phyloP scores from a whole-genome alignment of 176 grass and related monocot genomes.

The Tuctoria greenei region DNA sequence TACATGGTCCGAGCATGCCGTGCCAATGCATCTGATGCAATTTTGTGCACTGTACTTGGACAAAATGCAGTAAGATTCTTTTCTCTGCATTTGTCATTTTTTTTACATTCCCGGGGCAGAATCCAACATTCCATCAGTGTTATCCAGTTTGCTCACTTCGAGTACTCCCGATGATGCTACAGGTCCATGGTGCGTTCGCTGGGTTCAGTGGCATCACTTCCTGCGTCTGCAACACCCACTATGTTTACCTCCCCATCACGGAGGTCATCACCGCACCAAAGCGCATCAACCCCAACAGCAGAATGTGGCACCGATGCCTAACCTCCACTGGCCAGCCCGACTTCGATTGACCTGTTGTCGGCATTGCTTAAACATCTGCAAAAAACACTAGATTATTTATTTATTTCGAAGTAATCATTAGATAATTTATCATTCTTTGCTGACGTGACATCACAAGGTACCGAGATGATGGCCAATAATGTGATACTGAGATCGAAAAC shows the following conservation, averaged over 20 bases:
- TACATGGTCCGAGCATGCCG: slow-evolving; percentile 92
- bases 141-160: neutral
- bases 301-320: slow-evolving; percentile 96
- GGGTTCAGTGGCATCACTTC: slow-evolving; percentile 93
- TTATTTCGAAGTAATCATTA: no score
- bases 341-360: slow-evolving; percentile 50
- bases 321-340: slow-evolving; percentile 88
- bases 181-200: slow-evolving; percentile 96
- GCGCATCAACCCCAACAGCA: slow-evolving; percentile 79
- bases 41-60: slow-evolving; percentile 91
- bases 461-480: slow-evolving; percentile 26
- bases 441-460: no score
- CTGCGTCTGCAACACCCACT: slow-evolving; percentile 78
- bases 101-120: slow-evolving; percentile 2
- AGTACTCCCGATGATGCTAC: slow-evolving; percentile 1
- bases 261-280: slow-evolving; percentile 71
- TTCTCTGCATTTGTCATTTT: neutral
- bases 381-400: no score
- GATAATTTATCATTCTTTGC: slow-evolving; percentile 16
- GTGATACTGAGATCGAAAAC: slow-evolving; percentile 15
- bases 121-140: neutral
- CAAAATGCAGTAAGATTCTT: slow-evolving; percentile 83
- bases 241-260: slow-evolving; percentile 78
- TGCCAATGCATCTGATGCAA: slow-evolving; percentile 96
- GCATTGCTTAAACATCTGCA: neutral